Evolutionary conservation across 2,329 filamentous ascomycete genomes (phyloP).

Genomic region (Zasmidium citrigriseum): DNA sequence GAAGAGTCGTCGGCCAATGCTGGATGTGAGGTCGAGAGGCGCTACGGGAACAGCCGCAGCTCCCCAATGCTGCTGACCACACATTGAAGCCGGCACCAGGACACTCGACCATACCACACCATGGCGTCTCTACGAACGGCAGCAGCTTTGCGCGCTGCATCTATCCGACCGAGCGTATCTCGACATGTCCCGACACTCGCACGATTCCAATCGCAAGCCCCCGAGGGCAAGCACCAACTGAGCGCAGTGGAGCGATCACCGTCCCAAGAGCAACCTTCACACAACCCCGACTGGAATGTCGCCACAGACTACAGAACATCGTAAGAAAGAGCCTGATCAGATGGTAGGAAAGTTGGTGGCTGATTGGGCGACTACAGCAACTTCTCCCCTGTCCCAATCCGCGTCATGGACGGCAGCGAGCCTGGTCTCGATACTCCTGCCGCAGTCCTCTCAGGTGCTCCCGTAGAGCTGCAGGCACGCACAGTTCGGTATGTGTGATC

Average conservation of each 20-base stretch:
- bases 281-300: slow-evolving; percentile 79
- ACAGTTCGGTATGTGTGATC: slow-evolving; percentile 74
- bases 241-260: background rate
- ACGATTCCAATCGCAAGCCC: slow-evolving; percentile 15
- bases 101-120: no score
- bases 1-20: slow-evolving; percentile 10
- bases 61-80: slow-evolving; percentile 3
- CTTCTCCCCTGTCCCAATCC: slow-evolving; percentile 88
- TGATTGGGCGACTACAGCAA: slow-evolving; percentile 55
- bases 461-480: slow-evolving; percentile 88
- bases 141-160: slow-evolving; percentile 41
- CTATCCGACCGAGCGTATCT: slow-evolving; percentile 27
- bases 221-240: slow-evolving; percentile 7
- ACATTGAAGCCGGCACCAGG: no score
- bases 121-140: slow-evolving; percentile 36
- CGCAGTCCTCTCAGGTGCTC: slow-evolving; percentile 86
- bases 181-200: slow-evolving; percentile 24
- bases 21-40: no score
- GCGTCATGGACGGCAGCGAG: slow-evolving; percentile 89
- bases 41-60: slow-evolving; percentile 6
- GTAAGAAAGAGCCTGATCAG: slow-evolving; percentile 54
- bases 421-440: slow-evolving; percentile 73
- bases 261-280: slow-evolving; percentile 51
- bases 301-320: slow-evolving; percentile 87
- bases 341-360: slow-evolving; percentile 28